Evolutionary conservation across 768 basidiomycete genomes (phyloP).

Genomic region (Solioccasus polychromus): DNA sequence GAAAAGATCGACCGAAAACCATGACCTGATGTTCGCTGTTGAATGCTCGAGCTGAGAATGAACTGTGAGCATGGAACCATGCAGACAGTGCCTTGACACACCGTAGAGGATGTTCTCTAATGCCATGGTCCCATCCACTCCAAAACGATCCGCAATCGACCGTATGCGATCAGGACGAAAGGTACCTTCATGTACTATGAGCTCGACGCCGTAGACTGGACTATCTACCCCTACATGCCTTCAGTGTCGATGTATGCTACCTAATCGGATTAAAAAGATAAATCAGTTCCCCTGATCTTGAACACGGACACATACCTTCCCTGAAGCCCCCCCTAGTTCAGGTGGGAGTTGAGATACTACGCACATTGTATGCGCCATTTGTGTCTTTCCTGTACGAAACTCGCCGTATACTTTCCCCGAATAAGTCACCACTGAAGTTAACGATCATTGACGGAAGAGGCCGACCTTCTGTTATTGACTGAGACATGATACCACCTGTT

Average conservation of each 20-base stretch:
- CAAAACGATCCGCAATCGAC: conserved; percentile 89
- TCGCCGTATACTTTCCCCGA: conserved; percentile 81
- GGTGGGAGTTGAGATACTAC: conserved; percentile 86
- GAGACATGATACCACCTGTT: conserved; percentile 84
- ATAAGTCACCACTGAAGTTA: neutral
- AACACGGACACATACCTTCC: conserved; percentile 53
- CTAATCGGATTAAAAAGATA: conserved; percentile 38
- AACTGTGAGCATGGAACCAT: conserved; percentile 7
- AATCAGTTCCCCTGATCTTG: too few species aligned
- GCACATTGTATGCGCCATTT: conserved; percentile 93
- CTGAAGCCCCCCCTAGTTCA: conserved; percentile 87
- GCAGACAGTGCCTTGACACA: conserved; percentile 21
- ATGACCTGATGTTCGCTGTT: conserved; percentile 89
- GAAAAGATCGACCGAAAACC: neutral
- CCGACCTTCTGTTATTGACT: conserved; percentile 88
- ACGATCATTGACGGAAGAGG: neutral
- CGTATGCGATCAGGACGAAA: conserved; percentile 93
- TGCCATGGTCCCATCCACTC: conserved; percentile 85
- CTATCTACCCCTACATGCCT: conserved; percentile 37
- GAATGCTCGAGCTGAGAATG: conserved; percentile 69
- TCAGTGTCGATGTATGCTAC: conserved; percentile 94
- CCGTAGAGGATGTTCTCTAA: conserved; percentile 93
- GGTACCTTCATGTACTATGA: conserved; percentile 54
- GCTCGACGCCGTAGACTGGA: conserved; percentile 11
- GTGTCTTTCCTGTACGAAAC: conserved; percentile 94